These are phyloP conservation scores for Trichoderma koningii DNA, from an alignment of 2,329 filamentous ascomycete species.

Conservation along the genomic window DNA sequence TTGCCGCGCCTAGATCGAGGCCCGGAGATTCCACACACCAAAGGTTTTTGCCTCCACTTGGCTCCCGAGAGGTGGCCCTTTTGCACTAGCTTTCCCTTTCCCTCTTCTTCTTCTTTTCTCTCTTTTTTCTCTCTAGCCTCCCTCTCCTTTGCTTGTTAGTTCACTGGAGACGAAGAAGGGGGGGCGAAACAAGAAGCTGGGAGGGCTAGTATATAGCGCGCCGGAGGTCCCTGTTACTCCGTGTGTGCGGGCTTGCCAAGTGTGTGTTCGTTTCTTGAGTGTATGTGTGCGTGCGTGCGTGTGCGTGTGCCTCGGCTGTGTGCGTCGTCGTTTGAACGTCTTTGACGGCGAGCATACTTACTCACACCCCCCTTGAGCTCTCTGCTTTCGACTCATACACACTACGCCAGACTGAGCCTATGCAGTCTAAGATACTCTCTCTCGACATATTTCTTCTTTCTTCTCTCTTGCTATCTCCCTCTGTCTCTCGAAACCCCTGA, in stretches of 20 bases:
- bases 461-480: background rate
- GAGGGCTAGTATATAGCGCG: background rate
- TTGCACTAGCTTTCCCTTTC: conserved; percentile 7
- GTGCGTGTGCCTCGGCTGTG: too few species aligned
- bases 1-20: conserved; percentile 23
- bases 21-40: background rate
- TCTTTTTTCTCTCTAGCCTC: too few species aligned
- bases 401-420: background rate
- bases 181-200: conserved; percentile 3
- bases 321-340: background rate
- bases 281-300: too few species aligned
- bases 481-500: background rate
- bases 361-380: background rate
- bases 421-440: conserved; percentile 2
- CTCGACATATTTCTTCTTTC: background rate
- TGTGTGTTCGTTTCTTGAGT: too few species aligned
- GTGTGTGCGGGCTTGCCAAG: background rate
- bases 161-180: background rate
- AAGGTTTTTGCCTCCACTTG: conserved; percentile 9
- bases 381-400: conserved; percentile 16
- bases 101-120: too few species aligned
- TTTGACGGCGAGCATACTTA: background rate
- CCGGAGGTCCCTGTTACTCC: conserved; percentile 15
- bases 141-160: background rate
- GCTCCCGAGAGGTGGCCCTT: conserved; percentile 18